phyloP scores from a whole-genome alignment of 73 alveolate species.

The Paramecium caudatum region DNA sequence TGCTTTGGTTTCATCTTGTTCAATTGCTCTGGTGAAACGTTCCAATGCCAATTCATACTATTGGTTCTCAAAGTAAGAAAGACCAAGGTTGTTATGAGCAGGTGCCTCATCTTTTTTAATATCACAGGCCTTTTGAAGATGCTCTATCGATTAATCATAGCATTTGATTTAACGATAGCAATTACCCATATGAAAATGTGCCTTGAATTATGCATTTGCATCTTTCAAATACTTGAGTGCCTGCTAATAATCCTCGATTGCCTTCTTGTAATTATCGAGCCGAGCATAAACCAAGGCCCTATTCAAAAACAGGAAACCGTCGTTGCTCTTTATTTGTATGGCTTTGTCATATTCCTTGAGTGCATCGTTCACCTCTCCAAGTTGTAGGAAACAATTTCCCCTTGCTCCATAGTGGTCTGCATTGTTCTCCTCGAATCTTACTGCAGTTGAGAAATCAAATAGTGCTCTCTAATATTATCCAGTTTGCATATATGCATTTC shows the following conservation, averaged over 20 bases:
- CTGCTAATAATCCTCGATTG: slow-evolving; percentile 86
- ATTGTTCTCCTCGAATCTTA: slow-evolving; percentile 75
- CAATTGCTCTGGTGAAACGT: slow-evolving; percentile 86
- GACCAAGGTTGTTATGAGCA: slow-evolving; percentile 92
- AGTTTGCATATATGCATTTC: slow-evolving; percentile 79
- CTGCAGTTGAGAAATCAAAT: slow-evolving; percentile 87
- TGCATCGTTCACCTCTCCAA: slow-evolving; percentile 87
- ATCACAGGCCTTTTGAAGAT: slow-evolving; percentile 88
- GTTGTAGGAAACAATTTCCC: slow-evolving; percentile 82
- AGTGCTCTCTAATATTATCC: slow-evolving; percentile 85
- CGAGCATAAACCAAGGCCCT: slow-evolving; percentile 90
- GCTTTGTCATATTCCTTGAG: slow-evolving; percentile 87
- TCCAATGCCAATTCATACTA: slow-evolving; percentile 86
- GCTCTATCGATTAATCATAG: slow-evolving; percentile 85
- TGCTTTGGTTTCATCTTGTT: slow-evolving; percentile 83
- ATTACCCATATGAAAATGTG: slow-evolving; percentile 85
- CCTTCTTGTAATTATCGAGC: slow-evolving; percentile 81
- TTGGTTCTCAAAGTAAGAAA: slow-evolving; percentile 85
- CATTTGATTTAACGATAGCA: slow-evolving; percentile 84
- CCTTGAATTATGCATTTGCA: slow-evolving; percentile 78
- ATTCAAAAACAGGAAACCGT: slow-evolving; percentile 83
- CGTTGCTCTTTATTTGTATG: slow-evolving; percentile 78
- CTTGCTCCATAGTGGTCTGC: slow-evolving; percentile 78
- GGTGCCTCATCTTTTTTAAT: slow-evolving; percentile 85
- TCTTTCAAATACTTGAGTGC: slow-evolving; percentile 80